Evolutionary conservation across 2,329 filamentous ascomycete species (phyloP), one percentile per base, ranked within the genome.

Genomic region (Alternaria gaisen): DNA sequence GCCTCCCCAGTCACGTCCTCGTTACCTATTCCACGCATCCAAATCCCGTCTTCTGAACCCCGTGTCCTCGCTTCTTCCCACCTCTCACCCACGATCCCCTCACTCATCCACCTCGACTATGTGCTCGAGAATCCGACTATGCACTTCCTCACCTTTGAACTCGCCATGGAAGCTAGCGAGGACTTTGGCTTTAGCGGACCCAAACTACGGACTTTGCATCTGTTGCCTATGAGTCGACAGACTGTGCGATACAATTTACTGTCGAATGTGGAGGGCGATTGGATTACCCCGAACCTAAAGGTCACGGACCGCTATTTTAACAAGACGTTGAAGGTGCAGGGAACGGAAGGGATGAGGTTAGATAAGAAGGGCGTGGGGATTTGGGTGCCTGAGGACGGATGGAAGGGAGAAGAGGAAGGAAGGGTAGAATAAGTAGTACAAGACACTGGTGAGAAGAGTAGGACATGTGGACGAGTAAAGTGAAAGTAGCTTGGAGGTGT

Each of bases 221-320:
- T 98, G 42, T 85, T 97, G 46, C 95, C 95, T 0, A 83, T 97
- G 64, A 94, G 92, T 60, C 83, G 94, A 61, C 85, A 92, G 47
- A 86, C 84, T 0, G 84, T 93, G n/a, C 84, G 86, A 26, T 98
- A 94, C 73, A 86, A 88, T 40, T 72, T 99, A 18, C 77, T 97
- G 60, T 89, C 94, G 8, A 84, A 90, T 40, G 71, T 83, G 77
- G 71, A 47, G 34, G 90, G 89, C 1, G 71, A 83, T 30, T 97
- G 91, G 88, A 86, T 94, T 58, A 84, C 83, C 52, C 92, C 93
- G 2, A 86, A 86, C 40, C 80, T 97, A 63, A 87, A 90, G 63
- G 92, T 97, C 40, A 86, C 92, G 63, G 94, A 97, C 81, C 90
- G 91, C 70, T 97, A 97, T 72, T 98, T 97, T 79, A 93, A 97